Evolutionary conservation across 106 monocot genomes (phyloP).

Genomic region (Acanthochlamys bracteata): DNA sequence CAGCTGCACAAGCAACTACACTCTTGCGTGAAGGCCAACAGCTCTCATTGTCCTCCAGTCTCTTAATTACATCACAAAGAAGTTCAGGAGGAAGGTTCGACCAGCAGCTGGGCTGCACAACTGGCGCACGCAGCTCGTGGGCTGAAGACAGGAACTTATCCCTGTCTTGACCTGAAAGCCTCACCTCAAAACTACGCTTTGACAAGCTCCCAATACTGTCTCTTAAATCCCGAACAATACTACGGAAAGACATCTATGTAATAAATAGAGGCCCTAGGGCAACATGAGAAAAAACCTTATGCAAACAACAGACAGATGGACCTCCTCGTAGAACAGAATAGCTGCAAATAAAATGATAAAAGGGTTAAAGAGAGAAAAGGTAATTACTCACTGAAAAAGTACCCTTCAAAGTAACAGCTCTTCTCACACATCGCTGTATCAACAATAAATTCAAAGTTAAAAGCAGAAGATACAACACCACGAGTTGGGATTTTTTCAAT

Average conservation of each 20-base stretch:
- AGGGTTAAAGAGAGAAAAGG: not conserved
- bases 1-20: slow-evolving; percentile 38
- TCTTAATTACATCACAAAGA: slow-evolving; percentile 35
- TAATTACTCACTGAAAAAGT: no score
- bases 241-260: slow-evolving; percentile 40
- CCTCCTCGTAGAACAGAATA: not conserved
- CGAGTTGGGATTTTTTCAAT: no score
- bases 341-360: not conserved
- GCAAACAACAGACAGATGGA: not conserved
- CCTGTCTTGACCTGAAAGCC: slow-evolving; percentile 25
- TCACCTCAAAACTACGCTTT: slow-evolving; percentile 41
- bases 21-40: slow-evolving; percentile 35
- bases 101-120: slow-evolving; percentile 32
- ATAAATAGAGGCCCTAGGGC: not conserved
- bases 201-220: slow-evolving; percentile 44
- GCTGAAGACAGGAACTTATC: slow-evolving; percentile 20
- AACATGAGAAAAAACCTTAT: not conserved
- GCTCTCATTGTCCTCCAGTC: slow-evolving; percentile 35
- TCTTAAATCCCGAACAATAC: slow-evolving; percentile 35
- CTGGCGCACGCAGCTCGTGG: slow-evolving; percentile 17
- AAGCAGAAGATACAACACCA: no score
- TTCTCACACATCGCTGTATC: no score
- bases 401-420: no score
- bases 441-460: no score
- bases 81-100: slow-evolving; percentile 42